Percentiles rank a stretch among this genome's conserved stretches.
These are phyloP conservation scores for Tolypocladium guangdongense DNA, from an alignment of 2,329 filamentous ascomycete genomes.

Conservation along the genomic window DNA sequence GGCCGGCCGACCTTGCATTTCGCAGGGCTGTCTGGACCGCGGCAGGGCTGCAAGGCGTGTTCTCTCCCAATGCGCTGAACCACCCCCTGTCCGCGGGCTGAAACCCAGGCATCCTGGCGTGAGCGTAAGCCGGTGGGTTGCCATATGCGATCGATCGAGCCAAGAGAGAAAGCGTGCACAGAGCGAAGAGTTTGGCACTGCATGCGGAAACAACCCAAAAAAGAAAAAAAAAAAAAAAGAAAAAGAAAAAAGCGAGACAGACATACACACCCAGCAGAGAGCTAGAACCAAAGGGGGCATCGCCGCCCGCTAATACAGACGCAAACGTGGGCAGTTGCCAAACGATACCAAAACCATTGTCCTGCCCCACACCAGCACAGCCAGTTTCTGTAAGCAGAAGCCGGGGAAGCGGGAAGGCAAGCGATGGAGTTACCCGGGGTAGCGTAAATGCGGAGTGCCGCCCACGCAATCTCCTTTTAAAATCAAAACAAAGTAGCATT, in stretches of 20 bases:
- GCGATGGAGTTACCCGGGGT: background rate
- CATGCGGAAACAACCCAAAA: background rate
- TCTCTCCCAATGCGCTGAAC: background rate
- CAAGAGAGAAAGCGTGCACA: background rate
- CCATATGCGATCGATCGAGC: background rate
- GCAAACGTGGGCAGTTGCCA: background rate
- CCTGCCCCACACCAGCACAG: background rate
- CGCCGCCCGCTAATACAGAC: background rate
- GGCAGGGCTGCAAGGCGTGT: background rate
- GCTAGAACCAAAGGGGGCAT: background rate
- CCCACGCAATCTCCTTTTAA: background rate
- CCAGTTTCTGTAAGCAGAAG: background rate
- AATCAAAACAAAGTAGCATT: background rate
- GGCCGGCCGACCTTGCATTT: background rate
- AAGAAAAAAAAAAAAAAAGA: too few relatives aligned
- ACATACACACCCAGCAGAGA: background rate
- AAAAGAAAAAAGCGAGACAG: too few relatives aligned
- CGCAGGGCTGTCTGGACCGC: background rate
- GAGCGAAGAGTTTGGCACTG: background rate
- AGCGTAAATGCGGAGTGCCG: background rate
- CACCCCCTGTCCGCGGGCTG: too few relatives aligned
- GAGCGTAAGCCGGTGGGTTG: background rate
- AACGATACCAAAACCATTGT: background rate
- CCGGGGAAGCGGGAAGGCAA: background rate
- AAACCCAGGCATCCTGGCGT: background rate